Evolutionary conservation across 176 grass and related monocot species (phyloP), one percentile per base, ranked within the genome.

Genomic region (Eleusine coracana): DNA sequence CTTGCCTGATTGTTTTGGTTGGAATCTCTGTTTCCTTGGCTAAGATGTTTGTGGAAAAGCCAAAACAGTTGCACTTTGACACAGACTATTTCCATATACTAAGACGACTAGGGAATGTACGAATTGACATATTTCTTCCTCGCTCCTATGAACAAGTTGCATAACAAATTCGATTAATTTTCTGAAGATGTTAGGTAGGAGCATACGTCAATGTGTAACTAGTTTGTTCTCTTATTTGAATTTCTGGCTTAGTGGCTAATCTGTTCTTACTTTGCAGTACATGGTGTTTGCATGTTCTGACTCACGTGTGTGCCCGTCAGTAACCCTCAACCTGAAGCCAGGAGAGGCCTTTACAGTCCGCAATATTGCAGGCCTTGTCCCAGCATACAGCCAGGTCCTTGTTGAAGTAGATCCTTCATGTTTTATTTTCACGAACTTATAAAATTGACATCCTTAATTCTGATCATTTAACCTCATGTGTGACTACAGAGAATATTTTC

Each of bases 221-320:
- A n/a, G 55, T n/a, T 23, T 59, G 6, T 59, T 59, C 55, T 59
- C 55, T 59, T 59, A 23, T 62, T n/a, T 28, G 12, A 12, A 25
- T 61, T 17, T 68, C 63, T 79, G 44, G 12, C 1, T 80, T 55
- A 49, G 7, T 54, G 51, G 13, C 75, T 67, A 83, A 46, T 73
- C 54, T 45, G 10, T 74, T 73, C 28, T 81, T 86, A 6, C 58
- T 75, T 75, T 85, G 76, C 87, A 94, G 89, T 97, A 90, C 83
- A 92, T 94, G 94, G 90, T 97, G 83, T 97, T 97, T 55, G 88
- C 92, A 6, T 97, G 92, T 38, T 77, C 94, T 31, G 94, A 92
- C 56, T 94, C 86, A 0, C 94, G 90, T 46, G 89, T 94, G 76
- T 97, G 92, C 88, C 94, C 90, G n/a, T 94, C 86, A 17, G 86